These are phyloP conservation scores for Termitomyces sp. DNA, from an alignment of 768 basidiomycete species.

Conservation along the genomic window DNA sequence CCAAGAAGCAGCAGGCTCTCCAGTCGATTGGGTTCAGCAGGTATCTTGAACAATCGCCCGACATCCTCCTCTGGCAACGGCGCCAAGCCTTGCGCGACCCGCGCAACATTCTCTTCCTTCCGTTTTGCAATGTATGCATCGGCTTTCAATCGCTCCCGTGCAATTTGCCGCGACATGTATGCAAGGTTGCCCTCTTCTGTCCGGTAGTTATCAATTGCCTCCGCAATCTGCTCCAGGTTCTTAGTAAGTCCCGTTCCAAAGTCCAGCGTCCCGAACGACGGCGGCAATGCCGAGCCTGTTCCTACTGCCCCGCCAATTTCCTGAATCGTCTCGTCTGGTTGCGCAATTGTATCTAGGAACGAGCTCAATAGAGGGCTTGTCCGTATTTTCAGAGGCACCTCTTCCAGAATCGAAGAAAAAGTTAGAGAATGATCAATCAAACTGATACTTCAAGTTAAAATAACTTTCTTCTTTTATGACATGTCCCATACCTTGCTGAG, in stretches of 20 bases:
- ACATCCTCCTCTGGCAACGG: slow-evolving; percentile 88
- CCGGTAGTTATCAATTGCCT: slow-evolving; percentile 79
- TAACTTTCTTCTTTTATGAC: slow-evolving; percentile 3
- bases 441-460: slow-evolving; percentile 32
- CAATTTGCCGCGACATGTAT: slow-evolving; percentile 83
- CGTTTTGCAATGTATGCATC: slow-evolving; percentile 79
- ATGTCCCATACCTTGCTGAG: slow-evolving; percentile 59
- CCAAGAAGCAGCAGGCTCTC: slow-evolving; percentile 84
- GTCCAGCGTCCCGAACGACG: slow-evolving; percentile 65
- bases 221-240: slow-evolving; percentile 80
- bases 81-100: slow-evolving; percentile 76
- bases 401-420: slow-evolving; percentile 80
- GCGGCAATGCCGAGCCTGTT: slow-evolving; percentile 38
- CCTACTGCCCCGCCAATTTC: slow-evolving; percentile 33
- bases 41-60: slow-evolving; percentile 79
- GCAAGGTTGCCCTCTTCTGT: slow-evolving; percentile 92
- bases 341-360: slow-evolving; percentile 63
- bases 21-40: slow-evolving; percentile 80
- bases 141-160: slow-evolving; percentile 74
- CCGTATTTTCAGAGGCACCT: slow-evolving; percentile 80
- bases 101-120: slow-evolving; percentile 79
- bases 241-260: slow-evolving; percentile 67
- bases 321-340: slow-evolving; percentile 35
- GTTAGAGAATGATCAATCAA: slow-evolving; percentile 76
- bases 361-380: slow-evolving; percentile 76